Conservation (phyloP, 148 eudicot genomes). For the Euryodendron excelsum region DNA sequence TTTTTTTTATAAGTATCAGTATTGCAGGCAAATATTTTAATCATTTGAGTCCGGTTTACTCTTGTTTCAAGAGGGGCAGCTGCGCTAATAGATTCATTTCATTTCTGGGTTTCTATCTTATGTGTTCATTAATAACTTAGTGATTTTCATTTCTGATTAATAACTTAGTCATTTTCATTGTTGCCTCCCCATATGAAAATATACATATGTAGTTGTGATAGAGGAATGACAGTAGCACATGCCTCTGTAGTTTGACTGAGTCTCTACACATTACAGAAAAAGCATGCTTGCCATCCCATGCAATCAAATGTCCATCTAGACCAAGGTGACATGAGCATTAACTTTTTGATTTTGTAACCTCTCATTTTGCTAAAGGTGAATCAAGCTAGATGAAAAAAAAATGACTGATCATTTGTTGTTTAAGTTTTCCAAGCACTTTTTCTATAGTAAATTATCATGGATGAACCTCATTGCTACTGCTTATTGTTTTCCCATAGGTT, state of each 20-base stretch:
- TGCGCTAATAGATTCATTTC: not conserved
- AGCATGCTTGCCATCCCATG: not conserved
- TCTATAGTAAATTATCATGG: not conserved
- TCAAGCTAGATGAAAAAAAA: not conserved
- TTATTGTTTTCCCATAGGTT: not conserved
- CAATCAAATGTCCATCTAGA: not conserved
- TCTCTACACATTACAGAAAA: not conserved
- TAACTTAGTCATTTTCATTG: no score
- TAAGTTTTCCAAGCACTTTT: not conserved
- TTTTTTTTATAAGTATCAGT: not conserved
- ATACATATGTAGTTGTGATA: not conserved
- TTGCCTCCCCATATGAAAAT: no score
- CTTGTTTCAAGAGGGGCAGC: not conserved
- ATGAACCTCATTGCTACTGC: not conserved
- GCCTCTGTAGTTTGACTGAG: not conserved
- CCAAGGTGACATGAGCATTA: no score
- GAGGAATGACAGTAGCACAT: not conserved
- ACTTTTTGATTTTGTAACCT: no score
- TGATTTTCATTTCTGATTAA: no score
- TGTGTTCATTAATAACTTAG: not conserved
- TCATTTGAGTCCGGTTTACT: not conserved
- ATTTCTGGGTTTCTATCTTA: not conserved
- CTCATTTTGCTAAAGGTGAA: not conserved
- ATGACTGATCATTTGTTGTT: not conserved
- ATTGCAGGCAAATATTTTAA: not conserved